These are phyloP conservation scores for Astathelohania contejeani DNA, from an alignment of 371 early-diverging fungal species.

Conservation along the genomic window DNA sequence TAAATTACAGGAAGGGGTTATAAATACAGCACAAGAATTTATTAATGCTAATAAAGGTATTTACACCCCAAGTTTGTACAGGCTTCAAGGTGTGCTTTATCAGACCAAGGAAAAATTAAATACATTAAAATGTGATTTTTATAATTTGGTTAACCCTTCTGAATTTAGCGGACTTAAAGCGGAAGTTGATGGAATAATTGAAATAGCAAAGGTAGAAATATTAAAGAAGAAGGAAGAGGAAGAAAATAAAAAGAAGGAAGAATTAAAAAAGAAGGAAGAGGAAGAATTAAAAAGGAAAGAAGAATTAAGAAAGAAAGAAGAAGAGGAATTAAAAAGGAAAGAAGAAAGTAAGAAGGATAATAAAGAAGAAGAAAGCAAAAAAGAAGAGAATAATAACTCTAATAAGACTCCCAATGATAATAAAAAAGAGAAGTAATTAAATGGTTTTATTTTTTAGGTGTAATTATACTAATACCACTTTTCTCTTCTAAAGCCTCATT, in stretches of 20 bases:
- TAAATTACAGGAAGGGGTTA: neutral
- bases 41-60: conserved; percentile 4
- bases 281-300: conserved; percentile 4
- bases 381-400: conserved; percentile 13
- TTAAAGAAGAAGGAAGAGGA: conserved; percentile 8
- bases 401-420: conserved; percentile 5
- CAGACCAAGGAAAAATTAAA: conserved; percentile 8
- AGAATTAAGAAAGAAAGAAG: conserved; percentile 5
- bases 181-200: neutral
- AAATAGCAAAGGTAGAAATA: conserved; percentile 2
- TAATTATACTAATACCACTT: neutral
- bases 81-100: conserved; percentile 12
- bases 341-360: neutral
- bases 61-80: conserved; percentile 8
- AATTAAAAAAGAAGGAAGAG: conserved; percentile 7
- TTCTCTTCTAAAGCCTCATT: neutral
- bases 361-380: conserved; percentile 1
- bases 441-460: neutral
- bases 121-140: conserved; percentile 12
- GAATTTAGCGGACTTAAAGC: neutral
- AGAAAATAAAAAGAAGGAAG: conserved; percentile 1
- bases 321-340: conserved; percentile 6
- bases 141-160: conserved; percentile 7
- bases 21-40: conserved; percentile 2
- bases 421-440: neutral